Evolutionary conservation across 148 eudicot genomes (phyloP), one percentile per base, ranked within the genome.

Genomic region (Rhododendron henanense): DNA sequence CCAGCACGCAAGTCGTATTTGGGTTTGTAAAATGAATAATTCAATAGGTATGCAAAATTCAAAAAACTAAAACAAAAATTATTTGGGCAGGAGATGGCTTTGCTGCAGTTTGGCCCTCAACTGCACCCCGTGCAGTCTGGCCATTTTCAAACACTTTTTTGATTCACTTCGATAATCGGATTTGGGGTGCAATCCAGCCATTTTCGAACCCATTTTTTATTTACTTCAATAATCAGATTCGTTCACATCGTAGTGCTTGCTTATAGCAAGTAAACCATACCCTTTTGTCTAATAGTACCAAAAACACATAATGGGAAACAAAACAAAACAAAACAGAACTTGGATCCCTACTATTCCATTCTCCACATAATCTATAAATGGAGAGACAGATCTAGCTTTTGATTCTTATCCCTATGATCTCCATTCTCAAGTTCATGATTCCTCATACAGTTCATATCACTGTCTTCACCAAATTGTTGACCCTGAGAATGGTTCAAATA

Each of bases 371-470:
- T 77, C 79, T 88, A 96, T 86, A 96, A 92, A 88, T 93, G 98
- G 87, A 96, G 94, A 50, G 98, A 92, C 86, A 96, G 88, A 88
- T 96, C 98, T 85, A 94, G 93, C 83, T 90, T 91, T 75, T 89
- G 94, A 85, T 90, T 92, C 71, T 79, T 84, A 76, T 87, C 85
- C 82, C 85, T 63, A 39, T 79, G 85, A 87, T 73, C 85, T 2
- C 48, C 50, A 78, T 8, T 47, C 45, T 83, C 83, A 78, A 51
- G 67, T 5, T 53, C 75, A 18, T 82, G 71, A 51, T 25, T 80
- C 65, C 41, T 67, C 83, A 51, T 57, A 73, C 63, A 53, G 57
- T 85, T 89, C 84, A 85, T 51, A 67, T 83, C 79, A 25, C 83
- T 88, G 78, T 92, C 87, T 45, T 85, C 91, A 23, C 87, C 89